Evolutionary conservation across 306 rosid genomes (phyloP), one percentile per base, ranked within the genome.

Genomic region (Vigna reflexopilosa): DNA sequence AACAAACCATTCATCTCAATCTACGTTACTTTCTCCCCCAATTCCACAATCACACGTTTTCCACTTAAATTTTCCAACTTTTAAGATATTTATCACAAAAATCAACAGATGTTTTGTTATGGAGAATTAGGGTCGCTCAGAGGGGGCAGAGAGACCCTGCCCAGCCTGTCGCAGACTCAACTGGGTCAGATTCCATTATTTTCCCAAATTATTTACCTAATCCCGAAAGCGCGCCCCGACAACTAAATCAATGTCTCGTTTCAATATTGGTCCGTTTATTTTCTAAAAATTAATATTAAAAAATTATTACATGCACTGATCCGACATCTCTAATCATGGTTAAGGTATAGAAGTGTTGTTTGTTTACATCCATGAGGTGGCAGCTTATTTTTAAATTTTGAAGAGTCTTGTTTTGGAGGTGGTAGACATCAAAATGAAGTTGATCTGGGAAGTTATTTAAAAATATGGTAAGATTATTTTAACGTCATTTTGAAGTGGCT

Each of bases 141-240:
- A 79, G 56, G 83, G 67, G 76, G 72, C 51, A 81, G 70, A 84
- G 19, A 83, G 80, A 72, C 84, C 82, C 56, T 82, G 56, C 89
- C 89, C 91, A 89, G 89, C 82, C 87, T 87, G 90, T 87, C 91
- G 84, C 82, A 69, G 75, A 67, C 78, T 82, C 84, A 57, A 56
- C 72, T 73, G 83, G 49, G 17, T 82, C 73, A 80, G 86, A 91
- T 91, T 85, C 88, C 83, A 56, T 82, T 82, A 45, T 75, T 76
- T 65, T 42, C 38, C 64, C 7, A 76, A 81, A 87, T 82, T 82
- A 87, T 84, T 83, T 73, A 78, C 86, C 85, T 70, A 86, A 86
- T 84, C 85, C 77, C 17, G 2, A 57, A 76, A 62, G 79, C 75
- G 50, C 67, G 56, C 89, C 85, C 91, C 87, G 90, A 91, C 96